Percentiles rank a stretch among this genome's conserved stretches.
Conservation (phyloP, 768 basidiomycete genomes). For the Saitozyma podzolica region DNA sequence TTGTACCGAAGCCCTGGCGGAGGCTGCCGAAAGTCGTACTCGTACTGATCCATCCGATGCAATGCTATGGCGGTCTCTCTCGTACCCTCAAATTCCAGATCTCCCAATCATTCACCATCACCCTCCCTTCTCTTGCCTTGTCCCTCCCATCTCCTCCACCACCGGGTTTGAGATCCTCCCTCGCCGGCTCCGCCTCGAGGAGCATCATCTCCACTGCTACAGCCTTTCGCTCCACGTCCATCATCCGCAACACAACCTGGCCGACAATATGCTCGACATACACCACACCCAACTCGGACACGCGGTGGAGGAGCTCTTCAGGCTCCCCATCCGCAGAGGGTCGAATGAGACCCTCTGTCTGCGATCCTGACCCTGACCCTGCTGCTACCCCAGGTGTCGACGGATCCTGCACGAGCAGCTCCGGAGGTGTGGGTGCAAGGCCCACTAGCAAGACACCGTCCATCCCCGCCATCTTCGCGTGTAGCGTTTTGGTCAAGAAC, state of each 20-base stretch:
- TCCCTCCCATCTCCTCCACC: background rate
- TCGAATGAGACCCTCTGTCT: conserved; percentile 31
- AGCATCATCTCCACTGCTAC: conserved; percentile 23
- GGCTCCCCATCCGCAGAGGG: conserved; percentile 39
- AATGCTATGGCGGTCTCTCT: conserved; percentile 17
- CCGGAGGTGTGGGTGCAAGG: conserved; percentile 7
- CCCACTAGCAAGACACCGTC: conserved; percentile 72
- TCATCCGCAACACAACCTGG: conserved; percentile 9
- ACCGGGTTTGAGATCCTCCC: background rate
- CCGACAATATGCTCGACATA: conserved; percentile 37
- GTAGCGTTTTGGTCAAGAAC: conserved; percentile 77
- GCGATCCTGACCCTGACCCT: background rate
- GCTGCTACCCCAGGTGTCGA: background rate
- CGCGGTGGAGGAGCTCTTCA: conserved; percentile 4
- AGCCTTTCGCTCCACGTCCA: conserved; percentile 4
- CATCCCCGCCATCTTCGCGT: conserved; percentile 70
- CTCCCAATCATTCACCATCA: conserved; percentile 33
- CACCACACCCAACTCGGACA: conserved; percentile 32
- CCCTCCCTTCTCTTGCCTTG: conserved; percentile 20
- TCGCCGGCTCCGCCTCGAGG: background rate
- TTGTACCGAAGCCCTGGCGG: too few relatives aligned
- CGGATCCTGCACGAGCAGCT: background rate
- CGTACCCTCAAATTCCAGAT: conserved; percentile 33
- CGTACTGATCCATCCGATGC: background rate
- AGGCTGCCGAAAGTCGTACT: too few relatives aligned